A percentile compares a stretch with the other conserved stretches of the same genome.
These are phyloP conservation scores for Pseudogymnoascus sp. DNA, from an alignment of 2,329 filamentous ascomycete genomes.

Conservation along the genomic window DNA sequence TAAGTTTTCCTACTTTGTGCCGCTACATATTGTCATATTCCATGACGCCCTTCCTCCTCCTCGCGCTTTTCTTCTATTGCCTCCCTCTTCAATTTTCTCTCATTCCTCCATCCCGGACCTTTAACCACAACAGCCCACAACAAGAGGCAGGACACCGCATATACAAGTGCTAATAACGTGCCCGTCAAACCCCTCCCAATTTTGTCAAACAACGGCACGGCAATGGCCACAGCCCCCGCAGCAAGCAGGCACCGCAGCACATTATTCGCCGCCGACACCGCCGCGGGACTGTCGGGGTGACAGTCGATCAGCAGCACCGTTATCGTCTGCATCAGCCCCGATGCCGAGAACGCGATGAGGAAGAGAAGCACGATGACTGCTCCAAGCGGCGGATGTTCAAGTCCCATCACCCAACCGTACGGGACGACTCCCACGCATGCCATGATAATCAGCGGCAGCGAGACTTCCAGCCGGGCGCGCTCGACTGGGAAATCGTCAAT, in stretches of 20 bases:
- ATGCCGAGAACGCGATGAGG: conserved; percentile 15
- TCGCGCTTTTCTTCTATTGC: conserved; percentile 18
- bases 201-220: conserved; percentile 12
- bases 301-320: conserved; percentile 16
- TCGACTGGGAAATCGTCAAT: conserved; percentile 13
- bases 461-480: conserved; percentile 14
- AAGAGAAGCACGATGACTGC: conserved; percentile 18
- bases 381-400: background rate
- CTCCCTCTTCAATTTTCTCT: conserved; percentile 22
- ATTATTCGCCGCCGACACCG: conserved; percentile 14
- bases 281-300: conserved; percentile 11
- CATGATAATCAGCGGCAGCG: conserved; percentile 10
- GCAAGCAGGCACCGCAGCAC: conserved; percentile 14
- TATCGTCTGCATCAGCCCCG: conserved; percentile 14
- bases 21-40: background rate
- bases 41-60: background rate
- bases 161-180: conserved; percentile 45
- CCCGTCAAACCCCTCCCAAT: conserved; percentile 44
- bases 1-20: background rate
- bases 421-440: background rate
- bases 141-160: conserved; percentile 34
- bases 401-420: conserved; percentile 14
- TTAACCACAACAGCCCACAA: conserved; percentile 39
- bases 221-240: conserved; percentile 11
- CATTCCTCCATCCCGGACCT: conserved; percentile 41